phyloP scores from a whole-genome alignment of 257 asterid species.

The Mitragyna speciosa region DNA sequence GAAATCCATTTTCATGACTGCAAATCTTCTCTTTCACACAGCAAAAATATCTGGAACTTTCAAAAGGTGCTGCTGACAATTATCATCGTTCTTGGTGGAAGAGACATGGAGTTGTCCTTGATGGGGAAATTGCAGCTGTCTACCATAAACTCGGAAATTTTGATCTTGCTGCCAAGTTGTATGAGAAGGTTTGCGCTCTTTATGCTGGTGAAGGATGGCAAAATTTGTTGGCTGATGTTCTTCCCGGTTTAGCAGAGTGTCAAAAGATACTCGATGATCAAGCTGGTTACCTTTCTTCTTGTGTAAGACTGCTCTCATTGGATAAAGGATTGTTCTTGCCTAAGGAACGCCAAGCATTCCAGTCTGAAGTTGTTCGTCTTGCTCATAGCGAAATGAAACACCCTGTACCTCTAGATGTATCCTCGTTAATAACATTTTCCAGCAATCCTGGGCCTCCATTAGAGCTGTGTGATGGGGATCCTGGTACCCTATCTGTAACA shows the following conservation, averaged over 20 bases:
- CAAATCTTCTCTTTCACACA: slow-evolving; percentile 27
- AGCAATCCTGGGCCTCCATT: slow-evolving; percentile 88
- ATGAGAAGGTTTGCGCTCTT: slow-evolving; percentile 99
- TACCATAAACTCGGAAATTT: slow-evolving; percentile 78
- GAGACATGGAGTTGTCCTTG: slow-evolving; percentile 99
- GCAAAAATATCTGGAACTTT: slow-evolving; percentile 87
- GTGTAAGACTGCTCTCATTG: slow-evolving; percentile 90
- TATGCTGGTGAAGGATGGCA: slow-evolving; percentile 99
- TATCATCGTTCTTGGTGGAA: slow-evolving; percentile 99
- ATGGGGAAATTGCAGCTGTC: slow-evolving; percentile 96
- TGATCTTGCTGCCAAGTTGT: slow-evolving; percentile 83
- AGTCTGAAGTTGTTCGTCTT: slow-evolving; percentile 89
- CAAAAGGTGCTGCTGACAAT: slow-evolving; percentile 96
- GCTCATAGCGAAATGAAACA: slow-evolving; percentile 96
- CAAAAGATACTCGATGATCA: slow-evolving; percentile 89
- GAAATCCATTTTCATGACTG: background rate
- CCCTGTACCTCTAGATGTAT: slow-evolving; percentile 95
- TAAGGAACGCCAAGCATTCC: slow-evolving; percentile 93
- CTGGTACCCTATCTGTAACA: slow-evolving; percentile 80
- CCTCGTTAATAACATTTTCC: slow-evolving; percentile 91
- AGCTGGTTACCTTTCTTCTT: slow-evolving; percentile 95
- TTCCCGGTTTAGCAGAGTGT: slow-evolving; percentile 93
- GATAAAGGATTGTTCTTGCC: slow-evolving; percentile 78
- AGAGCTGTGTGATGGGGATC: slow-evolving; percentile 96
- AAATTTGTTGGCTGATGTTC: slow-evolving; percentile 92